A percentile compares a stretch with the other conserved stretches of the same genome.
These are phyloP conservation scores for Rhodotorula babjevae DNA, from an alignment of 768 basidiomycete species.

Conservation along the genomic window DNA sequence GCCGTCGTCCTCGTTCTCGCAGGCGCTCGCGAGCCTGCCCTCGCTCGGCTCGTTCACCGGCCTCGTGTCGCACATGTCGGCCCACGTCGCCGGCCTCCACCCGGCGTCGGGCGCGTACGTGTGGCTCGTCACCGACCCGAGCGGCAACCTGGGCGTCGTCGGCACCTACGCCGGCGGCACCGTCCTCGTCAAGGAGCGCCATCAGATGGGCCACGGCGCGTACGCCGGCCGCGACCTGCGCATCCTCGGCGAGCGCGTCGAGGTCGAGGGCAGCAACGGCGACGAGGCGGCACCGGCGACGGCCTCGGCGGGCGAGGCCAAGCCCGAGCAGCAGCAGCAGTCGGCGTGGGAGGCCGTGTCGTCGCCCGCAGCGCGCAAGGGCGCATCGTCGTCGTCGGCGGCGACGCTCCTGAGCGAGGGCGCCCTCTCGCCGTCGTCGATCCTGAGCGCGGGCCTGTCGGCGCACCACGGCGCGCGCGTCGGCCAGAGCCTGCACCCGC, in stretches of 20 bases:
- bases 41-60: slow-evolving; percentile 61
- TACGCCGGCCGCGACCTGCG: slow-evolving; percentile 14
- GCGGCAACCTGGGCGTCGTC: slow-evolving; percentile 63
- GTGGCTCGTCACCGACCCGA: slow-evolving; percentile 75
- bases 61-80: slow-evolving; percentile 69
- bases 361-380: background rate
- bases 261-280: background rate
- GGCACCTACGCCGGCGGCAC: slow-evolving; percentile 88
- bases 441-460: background rate
- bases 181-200: slow-evolving; percentile 58
- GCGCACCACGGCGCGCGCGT: background rate
- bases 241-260: slow-evolving; percentile 29
- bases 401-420: slow-evolving; percentile 10
- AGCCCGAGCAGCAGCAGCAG: background rate
- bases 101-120: slow-evolving; percentile 63
- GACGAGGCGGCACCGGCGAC: background rate
- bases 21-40: slow-evolving; percentile 7
- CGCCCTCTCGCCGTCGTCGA: background rate
- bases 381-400: background rate
- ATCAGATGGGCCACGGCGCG: slow-evolving; percentile 41
- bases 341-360: slow-evolving; percentile 18
- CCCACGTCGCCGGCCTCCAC: slow-evolving; percentile 65
- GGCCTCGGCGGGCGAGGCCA: background rate
- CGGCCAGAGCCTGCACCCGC: slow-evolving; percentile 62
- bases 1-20: slow-evolving; percentile 9